phyloP scores from a whole-genome alignment of 805 yeast species.

The Ogataea zsoltii region DNA sequence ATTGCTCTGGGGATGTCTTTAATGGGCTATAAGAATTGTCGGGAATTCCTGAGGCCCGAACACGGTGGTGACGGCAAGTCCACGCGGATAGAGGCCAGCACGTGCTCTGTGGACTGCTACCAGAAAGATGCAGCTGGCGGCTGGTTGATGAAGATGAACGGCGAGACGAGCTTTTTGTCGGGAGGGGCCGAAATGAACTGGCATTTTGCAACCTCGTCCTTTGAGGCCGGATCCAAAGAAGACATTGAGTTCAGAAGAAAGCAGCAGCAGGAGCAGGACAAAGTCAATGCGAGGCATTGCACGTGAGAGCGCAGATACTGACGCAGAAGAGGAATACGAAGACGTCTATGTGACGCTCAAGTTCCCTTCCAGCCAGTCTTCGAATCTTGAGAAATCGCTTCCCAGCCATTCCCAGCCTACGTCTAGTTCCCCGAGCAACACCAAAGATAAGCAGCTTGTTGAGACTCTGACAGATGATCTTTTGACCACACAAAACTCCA shows the following conservation, averaged over 20 bases:
- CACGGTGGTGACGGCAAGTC: conserved; percentile 40
- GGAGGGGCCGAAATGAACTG: conserved; percentile 93
- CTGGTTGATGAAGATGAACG: conserved; percentile 72
- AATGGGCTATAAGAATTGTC: conserved; percentile 50
- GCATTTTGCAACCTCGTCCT: conserved; percentile 64
- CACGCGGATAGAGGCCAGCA: conserved; percentile 63
- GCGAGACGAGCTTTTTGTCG: conserved; percentile 67
- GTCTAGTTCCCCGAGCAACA: not conserved
- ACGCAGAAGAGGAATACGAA: conserved; percentile 37
- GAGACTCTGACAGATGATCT: conserved; percentile 11
- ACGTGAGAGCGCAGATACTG: conserved; percentile 15
- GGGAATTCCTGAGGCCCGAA: conserved; percentile 51
- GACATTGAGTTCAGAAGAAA: conserved; percentile 63
- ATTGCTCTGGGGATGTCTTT: conserved; percentile 84
- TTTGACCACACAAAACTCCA: conserved; percentile 3
- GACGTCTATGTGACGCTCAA: conserved; percentile 58
- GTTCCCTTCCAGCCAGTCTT: conserved; percentile 40
- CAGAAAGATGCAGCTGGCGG: conserved; percentile 31
- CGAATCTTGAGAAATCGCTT: conserved; percentile 17
- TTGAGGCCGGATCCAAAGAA: conserved; percentile 89
- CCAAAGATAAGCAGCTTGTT: conserved; percentile 5
- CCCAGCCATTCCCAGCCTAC: not conserved
- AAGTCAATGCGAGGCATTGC: conserved; percentile 31
- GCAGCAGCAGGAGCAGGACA: conserved; percentile 24
- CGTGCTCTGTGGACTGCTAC: conserved; percentile 80